Evolutionary conservation across 2,329 filamentous ascomycete species (phyloP), one percentile per base, ranked within the genome.

Genomic region (Fusarium abutilonis): DNA sequence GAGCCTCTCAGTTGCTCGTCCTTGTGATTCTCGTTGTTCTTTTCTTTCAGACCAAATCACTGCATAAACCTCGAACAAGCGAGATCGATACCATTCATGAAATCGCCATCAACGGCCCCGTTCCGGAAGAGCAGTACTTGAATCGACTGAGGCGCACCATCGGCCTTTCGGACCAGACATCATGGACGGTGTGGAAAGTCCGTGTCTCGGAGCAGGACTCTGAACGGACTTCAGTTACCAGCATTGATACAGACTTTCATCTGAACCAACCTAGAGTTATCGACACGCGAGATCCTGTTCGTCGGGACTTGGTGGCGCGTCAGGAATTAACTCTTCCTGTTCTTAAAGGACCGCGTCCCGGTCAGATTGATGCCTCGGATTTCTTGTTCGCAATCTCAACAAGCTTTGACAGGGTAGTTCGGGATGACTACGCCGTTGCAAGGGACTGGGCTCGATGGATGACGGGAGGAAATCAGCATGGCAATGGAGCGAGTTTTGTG

Each of bases 361-460:
- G 70, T 14, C 68, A 74, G 29, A 58, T 77, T 4, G 75, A 81
- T 44, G 78, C 75, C 0, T 78, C 79, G 0, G 66, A 73, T 3
- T 76, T 78, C 44, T 57, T 82, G 3, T 79, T 82, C 48, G 79
- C 77, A 38, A 66, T 82, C 23, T 78, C 78, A 3, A 79, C 79
- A 1, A 79, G 77, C 11, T 80, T 77, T 51, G 70, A 73, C 14
- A 75, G 79, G 5, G 69, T 82, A 28, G 69, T 70, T 3, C 73
- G 75, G 39, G 68, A 73, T 9, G 74, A 80, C 47, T 74, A 74
- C 52, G 74, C 77, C 9, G 67, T 80, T 38, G 63, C 81, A 6
- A 72, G 71, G 38, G 75, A 78, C 54, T 82, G 80, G 80, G 71
- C 76, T 34, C 73, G 79, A 4, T 82, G 79, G 79, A 73, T 82